Conservation (phyloP, 495 filamentous ascomycete species). For the Copromyces sp. region DNA sequence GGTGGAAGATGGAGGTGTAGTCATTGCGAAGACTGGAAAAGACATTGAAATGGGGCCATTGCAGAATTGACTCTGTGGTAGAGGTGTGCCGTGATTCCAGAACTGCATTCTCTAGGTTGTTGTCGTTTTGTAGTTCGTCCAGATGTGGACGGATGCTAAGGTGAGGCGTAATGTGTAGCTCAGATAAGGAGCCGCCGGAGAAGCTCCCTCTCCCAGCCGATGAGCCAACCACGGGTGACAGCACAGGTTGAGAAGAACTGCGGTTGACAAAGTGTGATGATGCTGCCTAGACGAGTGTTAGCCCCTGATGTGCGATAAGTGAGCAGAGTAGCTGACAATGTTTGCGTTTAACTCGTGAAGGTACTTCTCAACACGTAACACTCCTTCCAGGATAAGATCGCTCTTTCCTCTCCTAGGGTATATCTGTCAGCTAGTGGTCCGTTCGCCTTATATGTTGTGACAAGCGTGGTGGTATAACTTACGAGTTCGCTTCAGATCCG, state of each 20-base stretch:
- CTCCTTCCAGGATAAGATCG: constrained; percentile 25
- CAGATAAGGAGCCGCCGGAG: constrained; percentile 11
- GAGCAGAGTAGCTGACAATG: constrained; percentile 1
- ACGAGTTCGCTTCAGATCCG: constrained; percentile 22
- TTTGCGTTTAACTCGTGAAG: constrained; percentile 18
- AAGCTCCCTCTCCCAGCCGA: constrained; percentile 7
- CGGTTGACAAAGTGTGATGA: background rate
- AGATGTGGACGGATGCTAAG: background rate
- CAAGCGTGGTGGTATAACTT: background rate
- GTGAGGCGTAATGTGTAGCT: constrained; percentile 1
- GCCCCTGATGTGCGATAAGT: background rate
- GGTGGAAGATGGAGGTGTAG: constrained; percentile 24
- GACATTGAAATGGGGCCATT: constrained; percentile 20
- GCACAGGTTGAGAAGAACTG: background rate
- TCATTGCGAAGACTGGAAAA: constrained; percentile 22
- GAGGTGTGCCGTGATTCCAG: constrained; percentile 22
- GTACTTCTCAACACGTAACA: constrained; percentile 21
- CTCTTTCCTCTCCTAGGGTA: constrained; percentile 21
- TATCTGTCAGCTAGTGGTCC: background rate
- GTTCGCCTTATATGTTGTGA: background rate
- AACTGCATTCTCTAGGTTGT: constrained; percentile 22
- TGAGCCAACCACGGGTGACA: constrained; percentile 2
- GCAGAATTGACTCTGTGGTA: constrained; percentile 24
- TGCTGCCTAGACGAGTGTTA: background rate
- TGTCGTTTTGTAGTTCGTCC: constrained; percentile 2